Evolutionary conservation across 192 early-diverging fungal species (phyloP), one percentile per base, ranked within the genome.

Genomic region (Coemansia sp.): DNA sequence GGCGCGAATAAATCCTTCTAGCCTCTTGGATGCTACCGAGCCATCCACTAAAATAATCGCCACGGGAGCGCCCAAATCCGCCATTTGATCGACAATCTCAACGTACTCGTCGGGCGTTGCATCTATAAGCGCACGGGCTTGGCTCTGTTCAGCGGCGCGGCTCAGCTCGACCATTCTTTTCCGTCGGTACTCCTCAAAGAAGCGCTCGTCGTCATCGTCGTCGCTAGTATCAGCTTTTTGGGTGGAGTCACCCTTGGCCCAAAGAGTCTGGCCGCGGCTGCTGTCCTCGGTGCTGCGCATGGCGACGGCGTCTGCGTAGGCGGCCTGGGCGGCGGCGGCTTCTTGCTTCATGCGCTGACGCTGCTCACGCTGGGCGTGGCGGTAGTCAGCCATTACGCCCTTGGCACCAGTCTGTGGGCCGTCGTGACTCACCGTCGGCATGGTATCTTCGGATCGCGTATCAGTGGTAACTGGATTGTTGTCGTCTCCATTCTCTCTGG

Each of bases 351-450:
- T 66, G 11, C 57, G 59, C 51, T 50, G 57, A 1, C 21, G 34
- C 45, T 74, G 65, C 54, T 63, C 57, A 35, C 62, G 51, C 29
- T 44, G 61, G 34, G 33, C 61, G 17, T 83, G 72, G 14, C 59
- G 65, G 63, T 77, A 83, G 69, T 83, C 80, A 11, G 80, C 80
- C 2, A 83, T 29, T 8, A 83, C 75, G 11, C 80, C 75, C 59
- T 77, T 77, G 59, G 71, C 75, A 21, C 80, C 80, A 44, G 80
- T 83, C 66, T 83, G 80, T 11, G 80, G 72, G 6, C 80, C 80
- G 11, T 66, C 54, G 44, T 68, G 75, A 17, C 34, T 29, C 17
- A 5, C 41, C 16, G 40, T n/a, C 14, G 66, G 40, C 6, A 9
- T 35, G 17, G 29, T 36, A 17, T 7, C 17, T 10, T 56, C 53